A percentile compares a stretch with the other conserved stretches of the same genome.
Conservation (phyloP, 1,284 basidiomycete species). For the Melanopsichium pennsylvanicum region DNA sequence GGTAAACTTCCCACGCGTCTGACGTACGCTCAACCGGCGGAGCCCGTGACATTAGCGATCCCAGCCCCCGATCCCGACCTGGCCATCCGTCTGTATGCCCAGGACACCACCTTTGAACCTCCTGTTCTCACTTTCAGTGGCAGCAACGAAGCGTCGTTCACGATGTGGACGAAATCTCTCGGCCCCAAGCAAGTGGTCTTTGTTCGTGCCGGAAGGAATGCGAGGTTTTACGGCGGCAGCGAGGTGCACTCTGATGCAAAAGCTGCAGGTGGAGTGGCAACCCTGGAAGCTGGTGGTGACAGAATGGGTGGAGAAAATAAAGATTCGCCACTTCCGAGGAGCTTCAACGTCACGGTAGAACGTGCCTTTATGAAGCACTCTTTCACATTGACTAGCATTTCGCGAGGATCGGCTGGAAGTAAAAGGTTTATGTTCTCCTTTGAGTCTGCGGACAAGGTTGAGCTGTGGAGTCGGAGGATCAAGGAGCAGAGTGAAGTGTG, state of each 20-base stretch:
- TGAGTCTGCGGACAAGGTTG: slow-evolving; percentile 24
- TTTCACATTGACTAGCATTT: slow-evolving; percentile 43
- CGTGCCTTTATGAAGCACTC: slow-evolving; percentile 55
- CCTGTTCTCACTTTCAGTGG: slow-evolving; percentile 54
- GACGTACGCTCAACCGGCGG: slow-evolving; percentile 51
- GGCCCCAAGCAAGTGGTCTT: slow-evolving; percentile 56
- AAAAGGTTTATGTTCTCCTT: slow-evolving; percentile 55
- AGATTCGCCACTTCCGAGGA: slow-evolving; percentile 36
- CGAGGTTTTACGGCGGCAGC: slow-evolving; percentile 44
- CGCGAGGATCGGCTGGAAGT: no score
- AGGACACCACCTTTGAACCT: slow-evolving; percentile 57
- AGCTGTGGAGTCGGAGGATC: slow-evolving; percentile 20
- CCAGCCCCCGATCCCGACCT: slow-evolving; percentile 57
- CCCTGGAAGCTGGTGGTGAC: no score
- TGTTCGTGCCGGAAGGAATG: slow-evolving; percentile 54
- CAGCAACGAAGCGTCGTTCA: slow-evolving; percentile 48
- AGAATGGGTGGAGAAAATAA: no score
- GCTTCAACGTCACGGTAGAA: slow-evolving; percentile 48
- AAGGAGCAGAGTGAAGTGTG: slow-evolving; percentile 7
- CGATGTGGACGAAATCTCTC: slow-evolving; percentile 50
- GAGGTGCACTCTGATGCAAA: no score
- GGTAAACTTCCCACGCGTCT: slow-evolving; percentile 46
- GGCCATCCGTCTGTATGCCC: slow-evolving; percentile 56
- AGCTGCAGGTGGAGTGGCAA: not conserved
- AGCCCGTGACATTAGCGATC: slow-evolving; percentile 55